A percentile compares a stretch with the other conserved stretches of the same genome.
phyloP scores from a whole-genome alignment of 306 rosid genomes.

The Heteromeles arbutifolia region DNA sequence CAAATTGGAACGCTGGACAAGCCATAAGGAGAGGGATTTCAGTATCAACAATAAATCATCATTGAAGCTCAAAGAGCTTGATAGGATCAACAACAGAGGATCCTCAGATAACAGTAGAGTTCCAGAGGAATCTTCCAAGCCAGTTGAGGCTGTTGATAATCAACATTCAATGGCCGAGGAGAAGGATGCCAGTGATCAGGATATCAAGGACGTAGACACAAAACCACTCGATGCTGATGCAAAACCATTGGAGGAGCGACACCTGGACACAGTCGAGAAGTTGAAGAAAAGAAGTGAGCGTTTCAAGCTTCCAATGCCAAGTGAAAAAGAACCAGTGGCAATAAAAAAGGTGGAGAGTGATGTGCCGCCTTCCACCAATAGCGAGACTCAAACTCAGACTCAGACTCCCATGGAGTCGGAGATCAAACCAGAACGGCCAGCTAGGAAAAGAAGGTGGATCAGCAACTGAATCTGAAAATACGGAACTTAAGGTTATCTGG shows the following conservation, averaged over 20 bases:
- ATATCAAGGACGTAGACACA: slow-evolving; percentile 38
- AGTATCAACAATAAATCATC: slow-evolving; percentile 50
- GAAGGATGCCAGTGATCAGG: slow-evolving; percentile 57
- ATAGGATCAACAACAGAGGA: slow-evolving; percentile 30
- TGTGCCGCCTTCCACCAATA: slow-evolving; percentile 55
- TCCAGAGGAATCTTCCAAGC: slow-evolving; percentile 45
- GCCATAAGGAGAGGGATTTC: slow-evolving; percentile 83
- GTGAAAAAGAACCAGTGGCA: slow-evolving; percentile 65
- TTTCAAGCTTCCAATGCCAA: slow-evolving; percentile 96
- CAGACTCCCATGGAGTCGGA: slow-evolving; percentile 48
- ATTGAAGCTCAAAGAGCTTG: slow-evolving; percentile 46
- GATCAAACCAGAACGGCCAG: slow-evolving; percentile 87
- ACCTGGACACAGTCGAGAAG: slow-evolving; percentile 92
- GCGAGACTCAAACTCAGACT: slow-evolving; percentile 16
- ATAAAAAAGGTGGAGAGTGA: slow-evolving; percentile 73
- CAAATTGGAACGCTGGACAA: slow-evolving; percentile 97
- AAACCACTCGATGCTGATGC: slow-evolving; percentile 28
- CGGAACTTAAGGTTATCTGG: slow-evolving; percentile 10
- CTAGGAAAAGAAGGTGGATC: slow-evolving; percentile 95
- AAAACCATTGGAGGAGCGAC: slow-evolving; percentile 45
- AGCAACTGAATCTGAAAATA: slow-evolving; percentile 37
- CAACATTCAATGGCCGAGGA: slow-evolving; percentile 49
- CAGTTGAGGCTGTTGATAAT: slow-evolving; percentile 35
- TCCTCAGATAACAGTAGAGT: slow-evolving; percentile 54
- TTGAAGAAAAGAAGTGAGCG: slow-evolving; percentile 97